Evolutionary conservation across 345 rosid genomes (phyloP).

Genomic region (Durio zibethinus): DNA sequence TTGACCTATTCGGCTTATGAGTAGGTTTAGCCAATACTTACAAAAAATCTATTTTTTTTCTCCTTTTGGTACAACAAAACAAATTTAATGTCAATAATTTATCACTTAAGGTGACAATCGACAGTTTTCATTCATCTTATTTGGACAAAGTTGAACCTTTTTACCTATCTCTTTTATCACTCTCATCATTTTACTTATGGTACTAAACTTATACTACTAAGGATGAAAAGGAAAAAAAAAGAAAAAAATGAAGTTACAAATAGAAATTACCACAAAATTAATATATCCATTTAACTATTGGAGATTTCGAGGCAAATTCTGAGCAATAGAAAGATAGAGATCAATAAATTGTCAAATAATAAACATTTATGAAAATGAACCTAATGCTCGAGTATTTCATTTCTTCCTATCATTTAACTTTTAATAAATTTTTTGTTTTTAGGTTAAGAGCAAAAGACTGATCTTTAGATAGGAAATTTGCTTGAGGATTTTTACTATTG

Average conservation of each 20-base stretch:
- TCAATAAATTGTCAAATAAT: neutral
- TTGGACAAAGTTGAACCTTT: neutral
- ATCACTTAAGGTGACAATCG: slow-evolving; percentile 17
- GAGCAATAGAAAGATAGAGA: neutral
- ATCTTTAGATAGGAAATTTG: slow-evolving; percentile 1
- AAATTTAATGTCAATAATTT: neutral
- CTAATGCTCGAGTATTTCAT: neutral
- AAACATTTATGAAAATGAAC: neutral
- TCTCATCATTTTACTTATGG: neutral
- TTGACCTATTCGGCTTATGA: too few species aligned
- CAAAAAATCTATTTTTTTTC: neutral
- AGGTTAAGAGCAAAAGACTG: slow-evolving; percentile 14
- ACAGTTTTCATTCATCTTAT: neutral
- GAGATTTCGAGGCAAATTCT: slow-evolving; percentile 22
- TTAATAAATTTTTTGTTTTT: neutral
- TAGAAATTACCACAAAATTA: neutral
- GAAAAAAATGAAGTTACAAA: neutral
- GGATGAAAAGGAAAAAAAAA: neutral
- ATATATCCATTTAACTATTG: neutral
- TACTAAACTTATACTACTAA: neutral
- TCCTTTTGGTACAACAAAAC: neutral
- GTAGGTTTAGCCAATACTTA: neutral
- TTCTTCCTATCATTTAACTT: neutral
- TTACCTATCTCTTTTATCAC: neutral
- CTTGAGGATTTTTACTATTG: slow-evolving; percentile 35